Conservation (phyloP, 1,284 basidiomycete genomes). For the Moniliophthora roreri region DNA sequence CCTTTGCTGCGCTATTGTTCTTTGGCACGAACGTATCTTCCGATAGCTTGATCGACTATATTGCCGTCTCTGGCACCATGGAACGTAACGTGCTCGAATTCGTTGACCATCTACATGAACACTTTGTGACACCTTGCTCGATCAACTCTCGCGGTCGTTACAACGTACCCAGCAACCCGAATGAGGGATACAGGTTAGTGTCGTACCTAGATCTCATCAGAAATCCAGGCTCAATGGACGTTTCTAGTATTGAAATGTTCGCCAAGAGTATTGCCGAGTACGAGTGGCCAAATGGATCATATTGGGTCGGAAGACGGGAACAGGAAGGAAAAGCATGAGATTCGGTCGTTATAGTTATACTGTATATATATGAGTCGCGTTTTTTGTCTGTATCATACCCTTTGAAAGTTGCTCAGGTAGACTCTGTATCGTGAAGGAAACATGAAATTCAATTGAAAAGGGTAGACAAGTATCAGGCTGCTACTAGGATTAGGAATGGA, state of each 20-base stretch:
- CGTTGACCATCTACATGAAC: slow-evolving; percentile 90
- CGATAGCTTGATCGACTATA: slow-evolving; percentile 84
- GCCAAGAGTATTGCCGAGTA: slow-evolving; percentile 70
- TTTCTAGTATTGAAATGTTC: slow-evolving; percentile 72
- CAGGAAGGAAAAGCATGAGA: slow-evolving; percentile 11
- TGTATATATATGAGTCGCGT: too few species aligned
- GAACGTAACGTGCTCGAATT: slow-evolving; percentile 92
- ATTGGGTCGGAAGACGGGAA: slow-evolving; percentile 48
- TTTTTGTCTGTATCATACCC: too few species aligned
- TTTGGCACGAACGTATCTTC: background rate
- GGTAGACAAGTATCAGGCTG: too few species aligned
- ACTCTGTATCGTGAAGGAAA: too few species aligned
- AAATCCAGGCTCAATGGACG: background rate
- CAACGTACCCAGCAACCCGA: slow-evolving; percentile 69
- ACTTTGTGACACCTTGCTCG: slow-evolving; percentile 87
- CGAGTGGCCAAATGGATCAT: slow-evolving; percentile 74
- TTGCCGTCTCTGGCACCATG: slow-evolving; percentile 88
- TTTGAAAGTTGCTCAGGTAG: too few species aligned
- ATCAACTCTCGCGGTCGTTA: slow-evolving; percentile 88
- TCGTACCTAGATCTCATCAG: background rate
- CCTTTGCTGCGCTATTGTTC: slow-evolving; percentile 3
- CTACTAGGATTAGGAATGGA: too few species aligned
- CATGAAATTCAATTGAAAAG: too few species aligned
- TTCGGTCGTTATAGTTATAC: too few species aligned
- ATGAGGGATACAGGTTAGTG: slow-evolving; percentile 72